phyloP scores from a whole-genome alignment of 306 rosid genomes.

The Dicorynia guianensis region DNA sequence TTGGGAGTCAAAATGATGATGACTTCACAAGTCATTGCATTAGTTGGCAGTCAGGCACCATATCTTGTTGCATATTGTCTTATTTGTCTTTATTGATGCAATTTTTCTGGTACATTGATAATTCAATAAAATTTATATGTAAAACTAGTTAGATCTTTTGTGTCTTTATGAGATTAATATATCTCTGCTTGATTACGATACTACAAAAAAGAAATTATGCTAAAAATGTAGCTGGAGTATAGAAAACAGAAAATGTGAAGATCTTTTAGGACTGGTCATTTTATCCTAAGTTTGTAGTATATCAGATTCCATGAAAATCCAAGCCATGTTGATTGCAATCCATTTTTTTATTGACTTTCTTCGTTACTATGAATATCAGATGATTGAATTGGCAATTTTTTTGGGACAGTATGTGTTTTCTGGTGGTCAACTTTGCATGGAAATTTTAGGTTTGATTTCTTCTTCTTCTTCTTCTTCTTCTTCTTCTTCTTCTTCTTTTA shows the following conservation, averaged over 20 bases:
- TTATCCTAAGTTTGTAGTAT: not conserved
- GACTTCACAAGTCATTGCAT: not conserved
- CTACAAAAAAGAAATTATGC: not conserved
- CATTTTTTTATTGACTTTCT: not conserved
- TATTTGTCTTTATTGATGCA: not conserved
- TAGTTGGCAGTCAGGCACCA: not conserved
- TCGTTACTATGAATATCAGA: no score
- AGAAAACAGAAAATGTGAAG: not conserved
- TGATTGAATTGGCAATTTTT: not conserved
- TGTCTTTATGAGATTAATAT: not conserved
- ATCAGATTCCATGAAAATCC: not conserved
- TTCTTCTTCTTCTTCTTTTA: not conserved
- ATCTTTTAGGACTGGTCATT: not conserved
- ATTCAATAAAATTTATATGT: not conserved
- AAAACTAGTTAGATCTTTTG: not conserved
- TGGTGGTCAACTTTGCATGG: not conserved
- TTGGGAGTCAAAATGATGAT: not conserved
- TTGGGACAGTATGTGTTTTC: not conserved
- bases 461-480: not conserved
- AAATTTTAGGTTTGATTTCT: not conserved
- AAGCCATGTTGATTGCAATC: not conserved
- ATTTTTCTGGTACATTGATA: not conserved
- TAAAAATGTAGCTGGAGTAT: not conserved
- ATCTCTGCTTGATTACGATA: not conserved
- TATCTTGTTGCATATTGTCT: not conserved